Evolutionary conservation across 2,329 filamentous ascomycete species (phyloP), one percentile per base, ranked within the genome.

Genomic region (Penicillium sp.): DNA sequence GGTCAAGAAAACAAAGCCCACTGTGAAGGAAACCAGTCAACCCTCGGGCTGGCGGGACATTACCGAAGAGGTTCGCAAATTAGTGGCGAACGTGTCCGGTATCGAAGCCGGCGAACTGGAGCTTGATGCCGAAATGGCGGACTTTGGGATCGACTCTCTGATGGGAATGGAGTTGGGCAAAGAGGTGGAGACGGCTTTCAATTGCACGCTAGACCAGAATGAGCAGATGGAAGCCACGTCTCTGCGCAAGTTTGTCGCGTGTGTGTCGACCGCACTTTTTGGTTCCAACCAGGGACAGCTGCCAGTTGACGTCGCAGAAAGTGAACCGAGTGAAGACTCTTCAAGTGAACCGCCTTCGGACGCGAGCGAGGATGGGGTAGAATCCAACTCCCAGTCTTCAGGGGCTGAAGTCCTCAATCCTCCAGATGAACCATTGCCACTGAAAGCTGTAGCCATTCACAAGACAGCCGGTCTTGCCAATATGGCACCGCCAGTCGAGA

Each of bases 111-210:
- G 62, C 4, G 73, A 77, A 26, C 72, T 79, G 15, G 65, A 68
- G 28, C 47, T 60, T 24, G 68, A 73, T 16, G 61, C 62, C 6
- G 55, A 67, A 15, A 65, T 80, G n/a, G 69, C 66, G 6, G 74
- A 79, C 36, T 51, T 79, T 2, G 78, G 78, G 1, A 78, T 81
- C 29, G 78, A 81, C 60, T 81, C 78, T 0, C 66, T 81, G 0
- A 75, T 79, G 71, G 75, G 69, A 0, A 80, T 79, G 74, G 78
- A 81, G 57, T 56, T 81, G 45, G 70, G 65, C 0, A 66, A 67
- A 1, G 78, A 80, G 47, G 56, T 79, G 3, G 72, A 78, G 42
- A 47, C 51, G 1, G 56, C 57, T 0, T 77, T 80, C 52, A 65
- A 70, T 10, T 26, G 31, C 15, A 26, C n/a, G 4, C 31, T 44